Conservation (phyloP, 768 basidiomycete genomes). For the Mycena metata region DNA sequence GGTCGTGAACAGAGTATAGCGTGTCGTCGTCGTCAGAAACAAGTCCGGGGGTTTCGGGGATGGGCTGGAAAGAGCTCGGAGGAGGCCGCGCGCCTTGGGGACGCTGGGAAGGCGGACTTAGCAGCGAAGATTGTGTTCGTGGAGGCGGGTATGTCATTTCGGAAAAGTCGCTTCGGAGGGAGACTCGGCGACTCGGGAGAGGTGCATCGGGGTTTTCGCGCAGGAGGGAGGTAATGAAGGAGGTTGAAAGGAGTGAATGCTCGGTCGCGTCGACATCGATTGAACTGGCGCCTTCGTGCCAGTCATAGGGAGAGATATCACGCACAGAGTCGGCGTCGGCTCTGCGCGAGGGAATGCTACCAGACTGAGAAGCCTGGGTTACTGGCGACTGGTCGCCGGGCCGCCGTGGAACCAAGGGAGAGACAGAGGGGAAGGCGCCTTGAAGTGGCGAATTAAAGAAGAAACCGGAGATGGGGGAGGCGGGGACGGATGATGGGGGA, state of each 20-base stretch:
- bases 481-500: constrained; percentile 63
- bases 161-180: constrained; percentile 61
- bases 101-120: constrained; percentile 33
- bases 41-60: constrained; percentile 42
- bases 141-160: constrained; percentile 69
- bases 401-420: constrained; percentile 43
- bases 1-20: constrained; percentile 49
- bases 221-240: constrained; percentile 71
- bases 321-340: constrained; percentile 26
- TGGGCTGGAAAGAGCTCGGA: constrained; percentile 53
- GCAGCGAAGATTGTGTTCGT: constrained; percentile 36
- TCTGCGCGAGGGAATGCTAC: constrained; percentile 16
- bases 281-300: constrained; percentile 73
- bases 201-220: constrained; percentile 55
- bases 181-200: constrained; percentile 48
- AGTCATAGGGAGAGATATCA: constrained; percentile 61
- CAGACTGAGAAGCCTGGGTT: constrained; percentile 17
- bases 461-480: constrained; percentile 54
- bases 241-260: constrained; percentile 69
- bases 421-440: constrained; percentile 42
- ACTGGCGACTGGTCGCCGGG: constrained; percentile 6
- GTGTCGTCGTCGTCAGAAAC: constrained; percentile 56
- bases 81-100: constrained; percentile 47
- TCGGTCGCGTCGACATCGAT: constrained; percentile 70
- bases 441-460: constrained; percentile 43